A percentile compares a stretch with the other conserved stretches of the same genome.
Evolutionary conservation across 1,284 basidiomycete genomes (phyloP).

Genomic region (Tetrapyrgos nigripes): DNA sequence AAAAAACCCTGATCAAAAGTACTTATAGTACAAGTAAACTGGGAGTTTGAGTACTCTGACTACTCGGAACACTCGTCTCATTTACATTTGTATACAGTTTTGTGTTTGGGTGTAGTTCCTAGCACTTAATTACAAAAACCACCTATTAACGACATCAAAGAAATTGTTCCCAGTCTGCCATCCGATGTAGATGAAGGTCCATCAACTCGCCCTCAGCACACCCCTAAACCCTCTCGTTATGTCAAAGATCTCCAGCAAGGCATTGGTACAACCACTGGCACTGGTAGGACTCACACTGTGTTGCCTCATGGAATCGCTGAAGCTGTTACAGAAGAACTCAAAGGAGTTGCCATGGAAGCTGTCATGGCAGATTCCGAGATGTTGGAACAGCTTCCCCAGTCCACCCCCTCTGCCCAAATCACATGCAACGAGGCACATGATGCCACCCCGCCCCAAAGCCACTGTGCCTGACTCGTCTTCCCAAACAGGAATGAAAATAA

Average conservation of each 20-base stretch:
- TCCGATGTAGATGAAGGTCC: neutral
- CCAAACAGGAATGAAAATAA: no score
- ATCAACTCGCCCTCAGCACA: neutral
- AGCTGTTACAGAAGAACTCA: no score
- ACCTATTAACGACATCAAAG: no score
- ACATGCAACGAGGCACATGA: neutral
- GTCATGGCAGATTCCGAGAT: neutral
- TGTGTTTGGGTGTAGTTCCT: no score
- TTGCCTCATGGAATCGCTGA: no score
- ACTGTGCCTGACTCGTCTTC: neutral
- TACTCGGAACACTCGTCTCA: no score
- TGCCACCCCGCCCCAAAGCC: neutral
- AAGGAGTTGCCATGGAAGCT: neutral
- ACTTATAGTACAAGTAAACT: no score
- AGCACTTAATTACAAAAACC: no score
- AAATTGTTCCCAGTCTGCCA: no score
- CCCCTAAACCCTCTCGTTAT: neutral
- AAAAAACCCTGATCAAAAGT: no score
- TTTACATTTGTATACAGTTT: no score
- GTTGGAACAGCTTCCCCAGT: neutral
- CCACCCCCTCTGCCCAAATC: neutral
- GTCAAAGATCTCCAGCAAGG: neutral
- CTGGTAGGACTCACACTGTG: neutral
- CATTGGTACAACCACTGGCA: neutral
- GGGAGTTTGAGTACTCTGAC: no score